phyloP scores from a whole-genome alignment of 2,329 filamentous ascomycete species.

The Bipolaris victoriae region DNA sequence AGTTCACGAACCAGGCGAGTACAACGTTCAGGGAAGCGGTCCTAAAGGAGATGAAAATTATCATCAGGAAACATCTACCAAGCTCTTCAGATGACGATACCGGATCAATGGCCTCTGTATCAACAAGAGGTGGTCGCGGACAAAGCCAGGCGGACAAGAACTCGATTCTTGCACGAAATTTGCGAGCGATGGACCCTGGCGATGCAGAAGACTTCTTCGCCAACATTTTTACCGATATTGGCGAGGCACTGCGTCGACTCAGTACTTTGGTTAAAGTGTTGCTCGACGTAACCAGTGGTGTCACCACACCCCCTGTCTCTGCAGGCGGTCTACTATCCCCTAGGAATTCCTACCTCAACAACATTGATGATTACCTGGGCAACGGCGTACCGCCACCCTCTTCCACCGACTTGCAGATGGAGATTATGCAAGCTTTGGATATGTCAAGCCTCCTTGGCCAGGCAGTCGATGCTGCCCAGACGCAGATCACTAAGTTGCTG shows the following conservation, averaged over 20 bases:
- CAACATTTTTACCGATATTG: slow-evolving; percentile 83
- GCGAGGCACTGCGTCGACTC: slow-evolving; percentile 83
- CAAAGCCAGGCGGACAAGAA: slow-evolving; percentile 85
- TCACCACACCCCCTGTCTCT: slow-evolving; percentile 57
- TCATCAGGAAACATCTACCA: slow-evolving; percentile 84
- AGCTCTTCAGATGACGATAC: slow-evolving; percentile 94
- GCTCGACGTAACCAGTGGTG: slow-evolving; percentile 87
- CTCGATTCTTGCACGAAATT: slow-evolving; percentile 82
- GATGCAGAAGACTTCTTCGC: slow-evolving; percentile 84
- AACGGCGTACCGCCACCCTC: slow-evolving; percentile 19
- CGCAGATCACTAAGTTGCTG: slow-evolving; percentile 74
- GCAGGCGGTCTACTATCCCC: slow-evolving; percentile 54
- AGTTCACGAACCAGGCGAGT: slow-evolving; percentile 81
- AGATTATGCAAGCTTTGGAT: slow-evolving; percentile 77
- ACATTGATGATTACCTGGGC: slow-evolving; percentile 51
- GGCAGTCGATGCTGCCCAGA: slow-evolving; percentile 79
- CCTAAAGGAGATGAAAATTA: slow-evolving; percentile 80
- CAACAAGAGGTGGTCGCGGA: slow-evolving; percentile 73
- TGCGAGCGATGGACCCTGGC: slow-evolving; percentile 80
- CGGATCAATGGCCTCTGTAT: slow-evolving; percentile 84
- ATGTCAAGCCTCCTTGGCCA: slow-evolving; percentile 79
- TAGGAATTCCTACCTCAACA: slow-evolving; percentile 53
- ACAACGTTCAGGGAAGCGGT: slow-evolving; percentile 82
- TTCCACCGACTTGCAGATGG: slow-evolving; percentile 63
- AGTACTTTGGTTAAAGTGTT: slow-evolving; percentile 92